Base-by-base conservation (phyloP, 2,329 filamentous ascomycete genomes). In the Cercospora sp. region DNA sequence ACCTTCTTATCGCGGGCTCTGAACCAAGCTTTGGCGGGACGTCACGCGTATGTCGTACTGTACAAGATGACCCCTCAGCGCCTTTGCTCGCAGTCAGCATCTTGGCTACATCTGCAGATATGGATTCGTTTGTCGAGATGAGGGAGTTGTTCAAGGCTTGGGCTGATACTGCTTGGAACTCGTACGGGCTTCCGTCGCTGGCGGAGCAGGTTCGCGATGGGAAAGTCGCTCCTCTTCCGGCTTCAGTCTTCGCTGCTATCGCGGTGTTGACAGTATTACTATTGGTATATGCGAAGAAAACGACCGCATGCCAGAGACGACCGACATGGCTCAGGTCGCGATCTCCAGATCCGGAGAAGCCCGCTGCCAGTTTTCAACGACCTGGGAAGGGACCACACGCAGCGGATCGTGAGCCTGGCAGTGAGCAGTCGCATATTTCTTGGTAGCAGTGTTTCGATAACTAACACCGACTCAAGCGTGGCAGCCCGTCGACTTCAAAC, bases 401-500 rank as follows among this genome's bases (percentile, higher is more conserved):
- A 65, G 70, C 78, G 5, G 76, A 79, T 0, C 77, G 84, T 18
- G 75, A 80, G 61, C 80, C 79, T 18, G 85, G 85, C 76, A 83
- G 85, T 86, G 79, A 64, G 74, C n/a, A n/a, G n/a, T n/a, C n/a
- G n/a, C n/a, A n/a, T n/a, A n/a, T n/a, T n/a, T n/a, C n/a, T n/a
- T n/a, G n/a, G n/a, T n/a, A n/a, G n/a, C n/a, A n/a, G n/a, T n/a
- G n/a, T n/a, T n/a, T n/a, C n/a, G n/a, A n/a, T n/a, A n/a, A n/a
- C n/a, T n/a, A n/a, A n/a, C n/a, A n/a, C n/a, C n/a, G n/a, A 69
- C 13, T 23, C 68, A 75, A 81, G 84, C 84, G 80, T 91, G 89
- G 88, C 78, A 73, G 4, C 85, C 87, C 0, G 84, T 82, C 12
- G 72, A 80, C 63, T 93, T 90, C 82, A 83, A 84, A 68, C 82